Conservation (phyloP, 306 rosid species). For the Datisca glomerata region DNA sequence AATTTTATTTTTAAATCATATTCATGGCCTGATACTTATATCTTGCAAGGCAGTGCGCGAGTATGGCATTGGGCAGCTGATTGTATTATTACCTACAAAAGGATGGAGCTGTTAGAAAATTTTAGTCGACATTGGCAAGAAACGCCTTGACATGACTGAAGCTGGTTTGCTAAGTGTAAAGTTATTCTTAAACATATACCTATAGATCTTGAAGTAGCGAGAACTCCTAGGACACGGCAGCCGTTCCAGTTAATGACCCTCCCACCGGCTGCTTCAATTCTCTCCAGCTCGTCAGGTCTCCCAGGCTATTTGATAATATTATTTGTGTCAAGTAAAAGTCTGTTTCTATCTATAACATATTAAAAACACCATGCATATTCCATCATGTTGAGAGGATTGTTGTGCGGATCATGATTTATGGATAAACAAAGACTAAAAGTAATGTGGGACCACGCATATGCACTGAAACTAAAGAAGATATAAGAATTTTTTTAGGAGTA, state of each 20-base stretch:
- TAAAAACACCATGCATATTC: not conserved
- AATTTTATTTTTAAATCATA: too few relatives aligned
- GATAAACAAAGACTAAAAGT: not conserved
- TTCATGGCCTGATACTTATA: too few relatives aligned
- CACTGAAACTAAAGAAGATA: too few relatives aligned
- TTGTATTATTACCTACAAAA: too few relatives aligned
- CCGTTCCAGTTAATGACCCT: constrained; percentile 89
- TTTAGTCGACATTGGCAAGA: too few relatives aligned
- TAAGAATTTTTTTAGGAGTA: too few relatives aligned
- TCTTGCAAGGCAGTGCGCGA: too few relatives aligned
- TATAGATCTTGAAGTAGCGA: constrained; percentile 85
- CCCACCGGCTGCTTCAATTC: constrained; percentile 96
- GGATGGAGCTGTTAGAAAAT: too few relatives aligned
- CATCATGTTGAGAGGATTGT: not conserved
- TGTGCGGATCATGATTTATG: not conserved
- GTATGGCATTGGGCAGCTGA: too few relatives aligned
- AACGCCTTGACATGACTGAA: too few relatives aligned
- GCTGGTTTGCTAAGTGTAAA: not conserved
- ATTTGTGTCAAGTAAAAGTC: not conserved
- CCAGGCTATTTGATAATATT: constrained; percentile 38
- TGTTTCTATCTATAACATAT: not conserved
- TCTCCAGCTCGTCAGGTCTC: constrained; percentile 67
- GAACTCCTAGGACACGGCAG: constrained; percentile 82
- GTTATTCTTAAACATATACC: constrained; percentile 23
- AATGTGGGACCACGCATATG: not conserved